phyloP scores from a whole-genome alignment of 306 rosid genomes.

The Corylus avellana region DNA sequence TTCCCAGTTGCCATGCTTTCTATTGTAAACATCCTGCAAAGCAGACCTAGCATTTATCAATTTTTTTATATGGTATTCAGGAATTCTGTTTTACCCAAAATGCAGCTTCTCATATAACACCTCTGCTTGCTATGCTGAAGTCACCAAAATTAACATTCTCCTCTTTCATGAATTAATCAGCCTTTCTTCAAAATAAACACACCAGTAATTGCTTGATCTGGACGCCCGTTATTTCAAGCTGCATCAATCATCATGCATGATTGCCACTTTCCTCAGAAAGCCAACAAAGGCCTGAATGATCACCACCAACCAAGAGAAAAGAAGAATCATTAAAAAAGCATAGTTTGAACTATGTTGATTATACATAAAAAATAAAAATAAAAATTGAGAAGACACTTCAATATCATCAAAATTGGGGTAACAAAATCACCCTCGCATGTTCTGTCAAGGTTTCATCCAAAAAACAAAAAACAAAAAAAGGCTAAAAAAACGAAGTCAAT shows the following conservation, averaged over 20 bases:
- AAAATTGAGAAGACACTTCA: background rate
- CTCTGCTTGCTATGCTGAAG: background rate
- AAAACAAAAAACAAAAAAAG: background rate
- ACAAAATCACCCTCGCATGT: background rate
- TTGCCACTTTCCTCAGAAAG: background rate
- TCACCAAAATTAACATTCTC: background rate
- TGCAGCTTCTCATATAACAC: background rate
- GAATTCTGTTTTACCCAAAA: background rate
- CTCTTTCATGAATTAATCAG: background rate
- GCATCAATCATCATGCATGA: no score
- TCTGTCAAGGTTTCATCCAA: background rate
- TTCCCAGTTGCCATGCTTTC: background rate
- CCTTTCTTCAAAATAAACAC: background rate
- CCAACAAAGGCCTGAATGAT: background rate
- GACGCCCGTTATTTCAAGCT: background rate
- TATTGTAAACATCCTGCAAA: background rate
- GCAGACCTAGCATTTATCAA: background rate
- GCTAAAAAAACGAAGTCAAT: background rate
- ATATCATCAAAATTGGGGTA: background rate
- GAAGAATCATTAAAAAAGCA: background rate
- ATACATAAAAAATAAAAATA: background rate
- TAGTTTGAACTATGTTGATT: background rate
- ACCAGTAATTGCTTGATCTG: background rate
- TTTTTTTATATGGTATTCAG: background rate
- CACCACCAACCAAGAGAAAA: background rate